Evolutionary conservation across 106 monocot genomes (phyloP).

Genomic region (Iris macrosiphon): DNA sequence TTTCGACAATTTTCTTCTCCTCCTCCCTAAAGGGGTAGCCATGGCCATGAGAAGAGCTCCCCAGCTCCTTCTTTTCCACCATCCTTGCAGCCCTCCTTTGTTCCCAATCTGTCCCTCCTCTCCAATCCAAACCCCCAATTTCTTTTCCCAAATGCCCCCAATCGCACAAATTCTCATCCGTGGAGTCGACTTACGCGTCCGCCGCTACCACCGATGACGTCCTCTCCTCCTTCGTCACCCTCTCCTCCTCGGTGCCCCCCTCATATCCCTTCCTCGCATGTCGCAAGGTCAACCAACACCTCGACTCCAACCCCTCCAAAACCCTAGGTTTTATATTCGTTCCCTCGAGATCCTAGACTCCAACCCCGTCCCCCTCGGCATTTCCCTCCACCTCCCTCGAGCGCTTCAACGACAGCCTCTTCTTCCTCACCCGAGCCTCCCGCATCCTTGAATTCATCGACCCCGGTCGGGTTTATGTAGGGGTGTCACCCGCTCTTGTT

Average conservation of each 20-base stretch:
- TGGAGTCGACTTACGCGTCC: conserved; percentile 59
- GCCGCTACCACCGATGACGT: conserved; percentile 60
- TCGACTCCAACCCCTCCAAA: conserved; percentile 43
- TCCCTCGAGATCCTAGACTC: conserved; percentile 53
- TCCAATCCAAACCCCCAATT: background rate
- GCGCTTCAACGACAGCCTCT: conserved; percentile 60
- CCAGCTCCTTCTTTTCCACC: too few relatives aligned
- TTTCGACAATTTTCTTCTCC: too few relatives aligned
- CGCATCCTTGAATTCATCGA: conserved; percentile 27
- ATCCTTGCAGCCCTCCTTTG: background rate
- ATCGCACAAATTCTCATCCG: conserved; percentile 15
- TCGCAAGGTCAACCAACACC: conserved; percentile 71
- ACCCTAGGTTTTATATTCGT: conserved; percentile 40
- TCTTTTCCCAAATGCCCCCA: conserved; percentile 10
- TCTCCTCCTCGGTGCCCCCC: conserved; percentile 31
- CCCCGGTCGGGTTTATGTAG: too few relatives aligned
- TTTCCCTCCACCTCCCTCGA: conserved; percentile 40
- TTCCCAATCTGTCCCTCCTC: background rate
- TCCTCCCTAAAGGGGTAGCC: too few relatives aligned
- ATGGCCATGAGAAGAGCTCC: too few relatives aligned
- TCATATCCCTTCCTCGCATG: conserved; percentile 62
- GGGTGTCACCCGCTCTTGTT: too few relatives aligned
- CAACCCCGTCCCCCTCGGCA: conserved; percentile 7
- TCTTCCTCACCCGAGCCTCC: conserved; percentile 47
- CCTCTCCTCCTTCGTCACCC: conserved; percentile 39